These are phyloP conservation scores for Glycyrrhiza uralensis DNA, from an alignment of 306 rosid species.

Conservation along the genomic window DNA sequence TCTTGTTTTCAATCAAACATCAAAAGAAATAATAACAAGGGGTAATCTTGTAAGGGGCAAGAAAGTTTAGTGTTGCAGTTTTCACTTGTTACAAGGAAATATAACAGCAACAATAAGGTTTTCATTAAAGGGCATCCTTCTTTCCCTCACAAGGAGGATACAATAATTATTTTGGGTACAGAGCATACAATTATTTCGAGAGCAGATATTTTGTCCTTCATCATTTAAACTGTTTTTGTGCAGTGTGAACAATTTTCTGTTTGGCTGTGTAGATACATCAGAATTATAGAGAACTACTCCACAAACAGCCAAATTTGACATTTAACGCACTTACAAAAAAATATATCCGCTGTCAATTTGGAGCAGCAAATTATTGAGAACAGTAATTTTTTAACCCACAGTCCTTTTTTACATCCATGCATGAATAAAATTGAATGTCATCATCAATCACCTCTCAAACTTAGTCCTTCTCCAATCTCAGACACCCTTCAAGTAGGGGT, in stretches of 20 bases:
- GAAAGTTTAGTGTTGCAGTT: not conserved
- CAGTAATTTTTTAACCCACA: not conserved
- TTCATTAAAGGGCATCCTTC: not conserved
- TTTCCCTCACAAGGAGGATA: not conserved
- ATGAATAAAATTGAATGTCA: not conserved
- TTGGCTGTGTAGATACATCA: slow-evolving; percentile 37
- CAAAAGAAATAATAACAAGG: not conserved
- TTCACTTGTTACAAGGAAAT: not conserved
- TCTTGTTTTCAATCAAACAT: not conserved
- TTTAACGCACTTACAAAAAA: slow-evolving; percentile 32
- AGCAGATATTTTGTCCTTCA: slow-evolving; percentile 26
- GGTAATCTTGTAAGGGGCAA: no score
- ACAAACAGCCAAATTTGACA: slow-evolving; percentile 35
- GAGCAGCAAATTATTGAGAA: not conserved
- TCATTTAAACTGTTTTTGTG: slow-evolving; percentile 26
- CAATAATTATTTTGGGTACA: slow-evolving; percentile 1
- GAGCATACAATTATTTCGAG: slow-evolving; percentile 20
- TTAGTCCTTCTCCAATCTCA: no score
- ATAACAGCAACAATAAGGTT: not conserved
- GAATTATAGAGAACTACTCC: slow-evolving; percentile 22
- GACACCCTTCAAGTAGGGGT: no score
- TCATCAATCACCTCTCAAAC: not conserved
- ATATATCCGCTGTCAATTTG: not conserved
- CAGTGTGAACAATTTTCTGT: slow-evolving; percentile 35
- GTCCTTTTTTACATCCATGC: not conserved